A percentile compares a stretch with the other conserved stretches of the same genome.
phyloP scores from a whole-genome alignment of 192 early-diverging fungal genomes.

The Podochytrium sp. region DNA sequence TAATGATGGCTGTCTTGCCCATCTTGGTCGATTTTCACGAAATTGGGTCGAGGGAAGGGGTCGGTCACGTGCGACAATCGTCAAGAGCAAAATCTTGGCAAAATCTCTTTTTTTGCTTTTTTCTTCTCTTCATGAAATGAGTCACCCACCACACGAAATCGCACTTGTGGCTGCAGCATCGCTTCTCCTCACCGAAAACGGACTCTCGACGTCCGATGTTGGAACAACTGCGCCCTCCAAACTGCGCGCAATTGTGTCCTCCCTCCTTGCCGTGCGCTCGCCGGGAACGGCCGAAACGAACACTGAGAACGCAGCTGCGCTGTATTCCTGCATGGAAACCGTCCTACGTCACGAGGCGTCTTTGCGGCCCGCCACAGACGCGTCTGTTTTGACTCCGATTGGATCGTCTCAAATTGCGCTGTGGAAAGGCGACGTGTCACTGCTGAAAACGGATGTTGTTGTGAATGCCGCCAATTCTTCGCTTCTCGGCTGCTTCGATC shows the following conservation, averaged over 20 bases:
- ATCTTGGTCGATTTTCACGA: too few relatives aligned
- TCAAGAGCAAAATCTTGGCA: too few relatives aligned
- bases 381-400: not conserved
- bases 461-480: constrained; percentile 88
- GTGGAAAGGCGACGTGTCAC: constrained; percentile 76
- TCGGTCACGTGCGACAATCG: too few relatives aligned
- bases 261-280: not conserved
- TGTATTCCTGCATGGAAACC: not conserved
- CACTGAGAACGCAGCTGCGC: not conserved
- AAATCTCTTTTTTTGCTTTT: not conserved
- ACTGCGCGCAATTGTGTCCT: not conserved
- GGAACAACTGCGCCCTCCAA: not conserved
- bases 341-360: not conserved
- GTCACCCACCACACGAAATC: not conserved
- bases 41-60: too few relatives aligned
- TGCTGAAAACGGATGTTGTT: constrained; percentile 75
- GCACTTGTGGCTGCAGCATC: not conserved
- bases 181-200: not conserved
- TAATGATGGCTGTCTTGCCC: too few relatives aligned
- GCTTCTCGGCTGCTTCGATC: constrained; percentile 68
- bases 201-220: not conserved
- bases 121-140: not conserved
- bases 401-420: constrained; percentile 16
- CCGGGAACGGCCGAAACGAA: not conserved
- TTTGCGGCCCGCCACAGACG: not conserved